Evolutionary conservation across 306 rosid genomes (phyloP), one percentile per base, ranked within the genome.

Genomic region (Hylodesmum podocarpum): DNA sequence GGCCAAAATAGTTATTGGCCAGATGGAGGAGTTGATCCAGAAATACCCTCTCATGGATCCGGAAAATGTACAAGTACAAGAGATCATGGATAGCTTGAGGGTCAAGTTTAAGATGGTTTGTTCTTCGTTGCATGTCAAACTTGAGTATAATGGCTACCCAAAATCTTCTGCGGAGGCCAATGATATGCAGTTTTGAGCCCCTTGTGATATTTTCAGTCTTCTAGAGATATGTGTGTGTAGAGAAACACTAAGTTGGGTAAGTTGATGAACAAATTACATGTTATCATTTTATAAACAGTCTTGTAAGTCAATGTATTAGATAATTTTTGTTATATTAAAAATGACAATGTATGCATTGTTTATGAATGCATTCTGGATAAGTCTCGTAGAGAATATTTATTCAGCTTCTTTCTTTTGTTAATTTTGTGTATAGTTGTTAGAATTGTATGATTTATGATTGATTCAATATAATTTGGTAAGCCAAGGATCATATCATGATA

Each of bases 21-120:
- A 90, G 82, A 88, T 92, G 97, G 90, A 77, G 67, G 97, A 84
- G 71, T 72, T 89, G 83, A 37, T 92, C 13, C 77, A 47, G 54
- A 83, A 84, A 49, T 92, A 85, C 85, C 96, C 96, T 1, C 33
- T 92, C 16, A 81, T 81, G 87, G 87, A 92, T 15, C 98, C 97
- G 0, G 97, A 95, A 79, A 55, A 88, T 47, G 79, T 81, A 37
- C 74, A 76, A 16, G 87, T 90, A 40, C 94, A 89, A 53, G 90
- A 88, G 59, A 69, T 89, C 12, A 89, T 92, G 95, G 91, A 88
- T 34, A 81, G 67, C n/a, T 77, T 92, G 74, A 86, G 96, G 82
- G 69, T 86, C 76, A 92, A 95, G 85, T 90, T 92, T 75, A 87
- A 82, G 87, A 85, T 84, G n/a, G 74, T 86, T 47, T 89, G 78